Evolutionary conservation across 2,329 filamentous ascomycete species (phyloP), one percentile per base, ranked within the genome.

Genomic region (Dendrostoma leiphaemia): DNA sequence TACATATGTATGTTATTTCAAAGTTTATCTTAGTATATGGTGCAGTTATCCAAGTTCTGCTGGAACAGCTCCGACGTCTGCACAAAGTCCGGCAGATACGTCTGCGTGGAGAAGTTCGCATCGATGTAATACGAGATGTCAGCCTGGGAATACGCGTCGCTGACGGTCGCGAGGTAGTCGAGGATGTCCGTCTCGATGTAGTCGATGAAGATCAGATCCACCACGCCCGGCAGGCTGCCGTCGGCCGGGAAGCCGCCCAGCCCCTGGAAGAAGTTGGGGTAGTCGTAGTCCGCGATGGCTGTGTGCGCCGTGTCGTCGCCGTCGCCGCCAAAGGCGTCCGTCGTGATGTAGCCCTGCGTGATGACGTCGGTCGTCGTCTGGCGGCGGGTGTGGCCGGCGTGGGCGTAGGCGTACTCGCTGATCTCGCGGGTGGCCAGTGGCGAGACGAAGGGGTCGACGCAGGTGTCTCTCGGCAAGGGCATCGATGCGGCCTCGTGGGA

Each of bases 271-370:
- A 78, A 78, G 57, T 75, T 70, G 4, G 80, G 80, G 40, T 78
- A 70, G 1, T 61, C 41, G 66, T 77, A 80, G 52, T 69, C 63
- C 1, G 78, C 72, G 40, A 82, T 79, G 7, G 53, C 48, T 4
- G 70, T 68, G 65, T 84, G 81, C 6, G 72, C 61, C 0, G 81
- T 84, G 57, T 84, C 81, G 60, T 84, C 81, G 65, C 65, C 69
- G 46, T 76, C 80, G 3, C 65, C 72, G 48, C 81, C 81, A 60
- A 82, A 83, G 62, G 83, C 81, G 58, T 84, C 81, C 2, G 63
- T 72, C 0, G 81, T 84, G 3, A 71, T 75, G 64, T 83, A 82
- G 3, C 80, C 82, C 9, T 54, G 51, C 0, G 79, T 71, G n/a
- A n/a, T n/a, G 0, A 71, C 71, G 7, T 74, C 61, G 6, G 71